phyloP scores from a whole-genome alignment of 768 basidiomycete genomes.

The Gloeopeniophorella convolvens region DNA sequence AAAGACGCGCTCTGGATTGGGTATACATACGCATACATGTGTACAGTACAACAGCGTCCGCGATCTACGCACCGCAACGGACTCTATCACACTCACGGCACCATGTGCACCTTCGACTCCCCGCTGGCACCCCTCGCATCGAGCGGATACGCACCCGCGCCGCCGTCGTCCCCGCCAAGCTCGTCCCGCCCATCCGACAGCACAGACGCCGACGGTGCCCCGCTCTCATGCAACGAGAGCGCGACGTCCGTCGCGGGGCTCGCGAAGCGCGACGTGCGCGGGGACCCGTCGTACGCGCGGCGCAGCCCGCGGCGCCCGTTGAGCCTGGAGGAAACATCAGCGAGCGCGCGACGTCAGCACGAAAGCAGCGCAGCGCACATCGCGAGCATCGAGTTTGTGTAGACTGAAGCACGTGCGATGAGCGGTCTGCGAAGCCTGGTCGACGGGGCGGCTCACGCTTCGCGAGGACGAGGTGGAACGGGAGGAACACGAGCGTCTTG shows the following conservation, averaged over 20 bases:
- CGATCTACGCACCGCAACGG: too few relatives aligned
- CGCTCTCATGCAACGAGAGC: background rate
- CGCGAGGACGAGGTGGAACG: constrained; percentile 9
- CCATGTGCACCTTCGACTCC: background rate
- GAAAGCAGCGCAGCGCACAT: background rate
- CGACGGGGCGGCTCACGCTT: background rate
- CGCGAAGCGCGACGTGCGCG: background rate
- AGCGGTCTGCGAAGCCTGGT: background rate
- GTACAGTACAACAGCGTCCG: too few relatives aligned
- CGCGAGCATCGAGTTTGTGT: constrained; percentile 14
- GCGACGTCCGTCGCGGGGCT: background rate
- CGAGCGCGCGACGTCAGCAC: background rate
- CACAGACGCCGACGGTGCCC: background rate
- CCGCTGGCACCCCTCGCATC: too few relatives aligned
- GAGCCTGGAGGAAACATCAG: background rate
- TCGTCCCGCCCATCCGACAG: too few relatives aligned
- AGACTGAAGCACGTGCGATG: background rate
- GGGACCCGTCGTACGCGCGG: background rate
- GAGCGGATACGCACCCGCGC: too few relatives aligned
- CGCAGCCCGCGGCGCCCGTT: constrained; percentile 7
- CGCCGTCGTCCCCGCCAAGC: too few relatives aligned
- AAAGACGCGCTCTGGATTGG: too few relatives aligned
- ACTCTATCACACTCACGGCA: background rate
- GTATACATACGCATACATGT: too few relatives aligned
- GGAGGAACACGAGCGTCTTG: constrained; percentile 9